Percentiles rank a stretch among this genome's conserved stretches.
Evolutionary conservation across 257 asterid species (phyloP).

Genomic region (Vinca minor): DNA sequence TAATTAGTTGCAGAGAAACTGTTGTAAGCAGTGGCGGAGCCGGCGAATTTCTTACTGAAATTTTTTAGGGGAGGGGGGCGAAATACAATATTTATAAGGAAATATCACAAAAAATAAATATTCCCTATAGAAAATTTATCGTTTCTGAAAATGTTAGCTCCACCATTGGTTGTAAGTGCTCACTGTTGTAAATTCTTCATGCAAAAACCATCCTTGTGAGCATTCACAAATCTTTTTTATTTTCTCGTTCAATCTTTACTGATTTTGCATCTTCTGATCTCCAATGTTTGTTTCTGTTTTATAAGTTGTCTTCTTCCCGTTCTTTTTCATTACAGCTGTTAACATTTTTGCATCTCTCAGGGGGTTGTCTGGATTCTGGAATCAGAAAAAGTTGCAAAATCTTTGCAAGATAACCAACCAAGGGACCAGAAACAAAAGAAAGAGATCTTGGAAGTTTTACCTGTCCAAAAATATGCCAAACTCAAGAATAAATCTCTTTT

Average conservation of each 20-base stretch:
- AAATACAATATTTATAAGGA: too few species aligned
- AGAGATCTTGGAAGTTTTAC: conserved; percentile 64
- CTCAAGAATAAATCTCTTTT: conserved; percentile 48
- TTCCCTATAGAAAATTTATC: too few species aligned
- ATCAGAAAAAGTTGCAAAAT: conserved; percentile 57
- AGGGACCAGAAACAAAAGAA: conserved; percentile 55
- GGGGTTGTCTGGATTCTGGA: conserved; percentile 74
- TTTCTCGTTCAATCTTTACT: background rate
- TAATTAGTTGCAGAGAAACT: background rate
- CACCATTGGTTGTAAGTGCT: too few species aligned
- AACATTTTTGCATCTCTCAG: conserved; percentile 26
- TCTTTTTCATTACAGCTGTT: conserved; percentile 4
- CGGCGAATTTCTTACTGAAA: too few species aligned
- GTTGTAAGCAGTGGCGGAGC: too few species aligned
- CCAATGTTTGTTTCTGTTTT: background rate
- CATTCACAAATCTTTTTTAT: too few species aligned
- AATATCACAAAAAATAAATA: too few species aligned
- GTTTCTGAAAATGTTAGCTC: too few species aligned
- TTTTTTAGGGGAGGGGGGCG: too few species aligned
- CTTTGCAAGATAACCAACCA: conserved; percentile 35
- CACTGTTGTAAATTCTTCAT: background rate
- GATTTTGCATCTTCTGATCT: background rate
- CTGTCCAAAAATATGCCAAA: conserved; percentile 55
- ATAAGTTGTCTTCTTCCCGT: too few species aligned
- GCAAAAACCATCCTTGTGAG: background rate